Evolutionary conservation across 257 asterid genomes (phyloP).

Genomic region (Fraxinus americana): DNA sequence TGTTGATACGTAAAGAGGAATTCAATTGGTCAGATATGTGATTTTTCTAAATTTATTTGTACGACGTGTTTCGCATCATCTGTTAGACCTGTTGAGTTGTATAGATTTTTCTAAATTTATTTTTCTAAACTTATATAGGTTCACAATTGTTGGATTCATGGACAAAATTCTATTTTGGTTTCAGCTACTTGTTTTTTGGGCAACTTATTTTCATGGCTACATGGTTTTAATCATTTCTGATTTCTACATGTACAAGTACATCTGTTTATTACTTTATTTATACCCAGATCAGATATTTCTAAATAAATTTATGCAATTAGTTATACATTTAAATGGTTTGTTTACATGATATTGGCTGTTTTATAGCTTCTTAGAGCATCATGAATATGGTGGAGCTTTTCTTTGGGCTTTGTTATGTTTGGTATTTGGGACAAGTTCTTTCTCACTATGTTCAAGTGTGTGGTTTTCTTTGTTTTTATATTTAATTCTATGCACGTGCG

Average conservation of each 20-base stretch:
- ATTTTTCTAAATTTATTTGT: background rate
- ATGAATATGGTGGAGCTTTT: background rate
- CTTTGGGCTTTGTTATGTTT: background rate
- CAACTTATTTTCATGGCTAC: background rate
- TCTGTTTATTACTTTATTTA: background rate
- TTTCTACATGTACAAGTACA: background rate
- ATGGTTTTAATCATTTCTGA: background rate
- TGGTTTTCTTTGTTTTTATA: background rate
- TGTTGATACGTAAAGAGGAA: background rate
- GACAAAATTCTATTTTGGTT: background rate
- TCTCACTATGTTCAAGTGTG: background rate
- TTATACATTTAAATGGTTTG: background rate
- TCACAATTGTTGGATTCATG: background rate
- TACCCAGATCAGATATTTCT: background rate
- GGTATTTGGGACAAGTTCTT: background rate
- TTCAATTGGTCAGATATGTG: background rate
- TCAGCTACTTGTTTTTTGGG: background rate
- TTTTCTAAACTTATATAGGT: background rate
- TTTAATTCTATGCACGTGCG: background rate
- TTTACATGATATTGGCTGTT: background rate
- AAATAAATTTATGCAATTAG: background rate
- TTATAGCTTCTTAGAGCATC: background rate
- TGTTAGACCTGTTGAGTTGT: background rate
- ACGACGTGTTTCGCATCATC: background rate
- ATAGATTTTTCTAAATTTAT: too few species aligned